A percentile compares a stretch with the other conserved stretches of the same genome.
Evolutionary conservation across 371 early-diverging fungal genomes (phyloP).

Genomic region (Lichtheimia ornata): DNA sequence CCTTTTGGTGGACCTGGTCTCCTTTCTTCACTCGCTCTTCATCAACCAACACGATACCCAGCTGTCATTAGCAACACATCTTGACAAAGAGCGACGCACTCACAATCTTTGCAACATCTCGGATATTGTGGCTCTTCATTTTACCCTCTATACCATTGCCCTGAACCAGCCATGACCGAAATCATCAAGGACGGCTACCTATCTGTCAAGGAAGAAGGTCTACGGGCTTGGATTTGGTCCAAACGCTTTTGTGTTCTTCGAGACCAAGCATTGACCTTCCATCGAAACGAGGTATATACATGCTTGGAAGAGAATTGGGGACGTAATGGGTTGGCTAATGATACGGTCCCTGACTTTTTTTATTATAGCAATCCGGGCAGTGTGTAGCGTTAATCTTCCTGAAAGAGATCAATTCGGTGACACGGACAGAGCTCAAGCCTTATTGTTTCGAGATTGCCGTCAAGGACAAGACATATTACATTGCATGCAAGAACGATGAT

Average conservation of each 20-base stretch:
- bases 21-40: too few species aligned
- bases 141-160: constrained; percentile 1
- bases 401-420: constrained; percentile 86
- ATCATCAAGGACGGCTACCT: constrained; percentile 84
- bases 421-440: constrained; percentile 83
- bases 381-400: constrained; percentile 83
- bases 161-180: constrained; percentile 40
- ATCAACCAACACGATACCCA: too few species aligned
- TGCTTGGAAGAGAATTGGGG: too few species aligned
- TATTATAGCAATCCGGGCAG: constrained; percentile 48
- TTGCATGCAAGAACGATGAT: constrained; percentile 92
- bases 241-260: constrained; percentile 89
- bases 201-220: constrained; percentile 87
- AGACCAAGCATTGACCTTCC: constrained; percentile 91
- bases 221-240: constrained; percentile 90
- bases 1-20: too few species aligned
- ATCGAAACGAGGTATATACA: constrained; percentile 81
- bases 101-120: too few species aligned
- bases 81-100: too few species aligned
- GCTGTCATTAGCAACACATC: too few species aligned
- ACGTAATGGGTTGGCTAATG: too few species aligned
- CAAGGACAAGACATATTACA: constrained; percentile 85
- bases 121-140: too few species aligned
- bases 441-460: constrained; percentile 92
- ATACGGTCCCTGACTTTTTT: too few species aligned